Conservation (phyloP, 1,139 yeast species). For the Nadsonia commutata region DNA sequence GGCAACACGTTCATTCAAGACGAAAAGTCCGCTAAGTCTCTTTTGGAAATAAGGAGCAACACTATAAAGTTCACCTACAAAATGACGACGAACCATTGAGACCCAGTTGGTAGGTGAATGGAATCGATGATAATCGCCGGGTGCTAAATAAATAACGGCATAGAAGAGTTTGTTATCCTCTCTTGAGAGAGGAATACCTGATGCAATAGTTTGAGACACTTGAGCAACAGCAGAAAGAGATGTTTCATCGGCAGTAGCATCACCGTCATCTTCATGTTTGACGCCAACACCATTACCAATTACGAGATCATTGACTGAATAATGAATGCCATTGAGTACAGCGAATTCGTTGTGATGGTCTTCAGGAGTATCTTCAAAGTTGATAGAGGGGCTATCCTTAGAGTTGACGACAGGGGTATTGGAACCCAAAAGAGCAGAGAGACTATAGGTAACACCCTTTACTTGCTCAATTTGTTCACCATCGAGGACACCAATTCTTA, state of each 20-base stretch:
- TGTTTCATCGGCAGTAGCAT: conserved; percentile 18
- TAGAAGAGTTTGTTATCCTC: conserved; percentile 56
- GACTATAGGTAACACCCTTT: conserved; percentile 86
- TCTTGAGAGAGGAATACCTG: conserved; percentile 15
- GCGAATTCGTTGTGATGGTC: conserved; percentile 67
- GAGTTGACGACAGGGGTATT: neutral
- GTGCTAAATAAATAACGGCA: conserved; percentile 89
- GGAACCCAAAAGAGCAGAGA: conserved; percentile 71
- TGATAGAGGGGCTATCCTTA: conserved; percentile 18
- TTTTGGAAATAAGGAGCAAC: conserved; percentile 95
- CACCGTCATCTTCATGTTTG: conserved; percentile 19
- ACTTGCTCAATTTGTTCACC: conserved; percentile 85
- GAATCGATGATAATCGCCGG: conserved; percentile 95
- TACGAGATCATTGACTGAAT: conserved; percentile 53
- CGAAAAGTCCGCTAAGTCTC: conserved; percentile 74
- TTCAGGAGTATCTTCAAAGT: conserved; percentile 25
- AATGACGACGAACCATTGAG: conserved; percentile 81
- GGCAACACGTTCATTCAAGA: conserved; percentile 90
- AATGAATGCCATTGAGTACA: conserved; percentile 57
- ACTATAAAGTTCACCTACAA: conserved; percentile 87
- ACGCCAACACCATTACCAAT: conserved; percentile 27
- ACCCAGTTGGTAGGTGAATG: conserved; percentile 98
- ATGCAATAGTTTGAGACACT: conserved; percentile 15
- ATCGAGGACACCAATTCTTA: conserved; percentile 68
- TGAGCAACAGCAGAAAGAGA: conserved; percentile 12